phyloP scores from a whole-genome alignment of 192 early-diverging fungal species.

The Gaertneriomyces semiglobifer region DNA sequence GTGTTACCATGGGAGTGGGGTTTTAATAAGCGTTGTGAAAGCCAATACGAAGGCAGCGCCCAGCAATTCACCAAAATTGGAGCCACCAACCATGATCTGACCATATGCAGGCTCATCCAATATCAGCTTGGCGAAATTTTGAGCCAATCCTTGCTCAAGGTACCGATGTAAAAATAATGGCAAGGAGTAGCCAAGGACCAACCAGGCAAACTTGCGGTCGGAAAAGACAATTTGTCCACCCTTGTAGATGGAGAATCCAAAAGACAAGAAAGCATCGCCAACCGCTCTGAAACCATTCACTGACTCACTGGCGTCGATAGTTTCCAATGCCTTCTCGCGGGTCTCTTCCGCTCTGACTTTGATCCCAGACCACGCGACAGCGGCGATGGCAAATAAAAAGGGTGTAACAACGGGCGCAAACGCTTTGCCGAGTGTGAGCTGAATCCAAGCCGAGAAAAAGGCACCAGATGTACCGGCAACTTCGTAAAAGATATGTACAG shows the following conservation, averaged over 20 bases:
- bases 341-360: conserved; percentile 25
- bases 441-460: conserved; percentile 46
- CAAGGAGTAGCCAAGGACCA: conserved; percentile 56
- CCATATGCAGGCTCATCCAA: conserved; percentile 42
- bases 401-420: conserved; percentile 48
- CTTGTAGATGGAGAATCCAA: conserved; percentile 41
- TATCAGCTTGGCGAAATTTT: conserved; percentile 47
- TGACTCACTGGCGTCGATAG: neutral
- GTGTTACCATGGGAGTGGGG: conserved; percentile 43
- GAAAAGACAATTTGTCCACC: conserved; percentile 50
- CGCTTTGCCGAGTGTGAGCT: conserved; percentile 42
- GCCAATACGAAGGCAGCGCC: conserved; percentile 51
- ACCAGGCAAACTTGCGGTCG: conserved; percentile 51
- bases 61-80: conserved; percentile 60
- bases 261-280: conserved; percentile 38
- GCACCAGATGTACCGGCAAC: conserved; percentile 58
- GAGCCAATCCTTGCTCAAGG: conserved; percentile 49
- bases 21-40: conserved; percentile 47
- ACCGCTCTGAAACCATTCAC: conserved; percentile 26
- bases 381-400: conserved; percentile 46
- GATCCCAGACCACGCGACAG: conserved; percentile 47
- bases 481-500: conserved; percentile 59
- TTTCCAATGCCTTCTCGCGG: neutral
- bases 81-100: conserved; percentile 52
- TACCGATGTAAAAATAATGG: conserved; percentile 56